A percentile compares a stretch with the other conserved stretches of the same genome.
Conservation (phyloP, 139 green algal genomes). For the Coccomyxa sp. region DNA sequence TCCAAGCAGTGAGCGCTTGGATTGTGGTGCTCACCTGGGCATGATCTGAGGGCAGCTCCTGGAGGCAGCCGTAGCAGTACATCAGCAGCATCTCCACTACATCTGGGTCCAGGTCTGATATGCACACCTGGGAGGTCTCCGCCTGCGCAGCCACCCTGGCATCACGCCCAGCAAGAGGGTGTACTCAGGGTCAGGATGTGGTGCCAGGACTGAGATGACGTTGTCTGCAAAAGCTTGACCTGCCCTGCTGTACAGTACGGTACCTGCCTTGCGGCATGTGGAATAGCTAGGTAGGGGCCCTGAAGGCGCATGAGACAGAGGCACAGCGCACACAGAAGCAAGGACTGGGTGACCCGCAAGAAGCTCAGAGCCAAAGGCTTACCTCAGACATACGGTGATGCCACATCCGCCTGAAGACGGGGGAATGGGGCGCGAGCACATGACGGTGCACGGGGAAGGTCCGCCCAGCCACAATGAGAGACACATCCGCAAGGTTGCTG, state of each 20-base stretch:
- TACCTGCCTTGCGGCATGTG: neutral
- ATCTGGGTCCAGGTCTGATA: constrained; percentile 21
- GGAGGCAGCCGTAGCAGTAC: constrained; percentile 35
- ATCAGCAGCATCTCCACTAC: constrained; percentile 22
- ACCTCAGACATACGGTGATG: constrained; percentile 17
- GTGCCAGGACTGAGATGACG: neutral
- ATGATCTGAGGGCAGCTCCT: constrained; percentile 14
- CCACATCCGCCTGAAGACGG: constrained; percentile 36
- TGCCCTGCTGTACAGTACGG: neutral
- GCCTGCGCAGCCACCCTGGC: constrained; percentile 10
- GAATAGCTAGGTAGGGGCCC: no score
- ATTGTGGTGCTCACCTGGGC: neutral
- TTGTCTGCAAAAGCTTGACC: neutral
- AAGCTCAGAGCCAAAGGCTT: no score
- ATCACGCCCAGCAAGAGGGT: neutral
- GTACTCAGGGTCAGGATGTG: neutral
- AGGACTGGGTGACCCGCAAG: no score
- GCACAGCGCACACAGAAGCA: no score
- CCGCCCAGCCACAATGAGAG: constrained; percentile 6
- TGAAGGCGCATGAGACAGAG: no score
- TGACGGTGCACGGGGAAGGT: constrained; percentile 26
- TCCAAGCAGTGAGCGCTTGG: neutral
- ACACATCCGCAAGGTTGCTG: constrained; percentile 25
- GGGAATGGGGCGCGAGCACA: constrained; percentile 31
- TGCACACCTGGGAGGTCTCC: constrained; percentile 25